These are phyloP conservation scores for Luffa acutangula DNA, from an alignment of 306 rosid genomes.

Conservation along the genomic window DNA sequence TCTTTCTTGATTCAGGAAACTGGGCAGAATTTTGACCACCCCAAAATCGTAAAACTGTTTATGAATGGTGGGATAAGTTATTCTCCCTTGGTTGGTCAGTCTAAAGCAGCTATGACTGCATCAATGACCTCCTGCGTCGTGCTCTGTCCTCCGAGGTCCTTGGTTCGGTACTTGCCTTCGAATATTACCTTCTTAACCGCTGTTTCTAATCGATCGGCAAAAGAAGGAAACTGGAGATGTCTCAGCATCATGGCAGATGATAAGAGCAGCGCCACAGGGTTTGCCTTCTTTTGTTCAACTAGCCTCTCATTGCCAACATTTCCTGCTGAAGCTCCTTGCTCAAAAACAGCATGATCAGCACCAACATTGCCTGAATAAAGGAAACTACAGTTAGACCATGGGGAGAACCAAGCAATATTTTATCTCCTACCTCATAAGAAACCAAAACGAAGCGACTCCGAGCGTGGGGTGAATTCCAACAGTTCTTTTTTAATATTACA, in stretches of 20 bases:
- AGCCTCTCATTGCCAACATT: slow-evolving; percentile 64
- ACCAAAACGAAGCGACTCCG: background rate
- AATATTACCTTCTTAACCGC: slow-evolving; percentile 63
- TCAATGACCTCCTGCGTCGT: slow-evolving; percentile 77
- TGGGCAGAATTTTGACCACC: background rate
- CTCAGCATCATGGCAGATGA: slow-evolving; percentile 97
- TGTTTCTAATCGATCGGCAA: slow-evolving; percentile 77
- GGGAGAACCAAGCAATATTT: background rate
- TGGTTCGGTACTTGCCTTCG: slow-evolving; percentile 64
- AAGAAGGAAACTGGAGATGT: slow-evolving; percentile 88
- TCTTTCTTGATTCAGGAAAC: background rate
- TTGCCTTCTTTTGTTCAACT: slow-evolving; percentile 57
- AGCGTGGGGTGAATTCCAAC: background rate
- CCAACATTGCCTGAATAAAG: slow-evolving; percentile 74
- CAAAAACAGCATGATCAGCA: slow-evolving; percentile 79
- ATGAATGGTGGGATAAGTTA: background rate
- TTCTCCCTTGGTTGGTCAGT: slow-evolving; percentile 26
- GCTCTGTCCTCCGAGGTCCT: slow-evolving; percentile 83
- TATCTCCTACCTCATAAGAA: background rate
- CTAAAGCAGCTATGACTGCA: slow-evolving; percentile 56
- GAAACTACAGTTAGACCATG: background rate
- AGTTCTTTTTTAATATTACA: background rate
- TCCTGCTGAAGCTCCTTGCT: slow-evolving; percentile 99
- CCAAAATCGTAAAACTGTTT: background rate
- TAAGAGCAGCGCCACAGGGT: slow-evolving; percentile 87